Conservation (phyloP, 805 yeast species). For the Candida ovalis region DNA sequence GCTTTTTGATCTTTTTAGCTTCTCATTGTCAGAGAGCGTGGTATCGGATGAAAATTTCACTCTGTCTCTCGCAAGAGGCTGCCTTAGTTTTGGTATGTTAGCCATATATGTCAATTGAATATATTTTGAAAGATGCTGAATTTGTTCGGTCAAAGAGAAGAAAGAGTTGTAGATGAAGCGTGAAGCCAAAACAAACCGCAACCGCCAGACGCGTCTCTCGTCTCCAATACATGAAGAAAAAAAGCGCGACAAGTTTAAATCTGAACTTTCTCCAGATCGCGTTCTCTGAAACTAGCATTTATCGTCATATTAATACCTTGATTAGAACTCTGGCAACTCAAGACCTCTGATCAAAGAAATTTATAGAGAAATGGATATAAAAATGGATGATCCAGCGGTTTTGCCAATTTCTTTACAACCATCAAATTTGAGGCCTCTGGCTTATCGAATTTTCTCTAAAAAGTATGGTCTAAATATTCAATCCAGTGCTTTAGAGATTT, state of each 20-base stretch:
- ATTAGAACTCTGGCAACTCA: too few species aligned
- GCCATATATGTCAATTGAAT: not conserved
- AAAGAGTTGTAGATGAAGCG: not conserved
- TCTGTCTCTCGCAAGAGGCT: constrained; percentile 7
- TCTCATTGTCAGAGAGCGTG: constrained; percentile 17
- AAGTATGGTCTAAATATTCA: constrained; percentile 90
- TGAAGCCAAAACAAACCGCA: not conserved
- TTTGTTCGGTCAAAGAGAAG: not conserved
- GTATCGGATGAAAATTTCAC: constrained; percentile 17
- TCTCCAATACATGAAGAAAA: not conserved
- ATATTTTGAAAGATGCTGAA: not conserved
- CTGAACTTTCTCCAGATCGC: too few species aligned
- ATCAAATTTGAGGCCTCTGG: constrained; percentile 82
- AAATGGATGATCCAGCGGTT: constrained; percentile 36
- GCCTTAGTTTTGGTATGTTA: constrained; percentile 6
- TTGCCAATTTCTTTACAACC: constrained; percentile 79
- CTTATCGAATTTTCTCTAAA: constrained; percentile 84
- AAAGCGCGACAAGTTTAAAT: not conserved
- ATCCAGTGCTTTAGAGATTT: constrained; percentile 69
- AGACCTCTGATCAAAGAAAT: too few species aligned
- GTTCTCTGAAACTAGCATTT: too few species aligned
- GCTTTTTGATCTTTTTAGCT: constrained; percentile 10
- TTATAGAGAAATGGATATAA: too few species aligned
- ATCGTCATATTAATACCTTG: too few species aligned
- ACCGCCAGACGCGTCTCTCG: not conserved